Base-by-base conservation (phyloP, 2,329 filamentous ascomycete species). In the Fonsecaea multimorphosa region DNA sequence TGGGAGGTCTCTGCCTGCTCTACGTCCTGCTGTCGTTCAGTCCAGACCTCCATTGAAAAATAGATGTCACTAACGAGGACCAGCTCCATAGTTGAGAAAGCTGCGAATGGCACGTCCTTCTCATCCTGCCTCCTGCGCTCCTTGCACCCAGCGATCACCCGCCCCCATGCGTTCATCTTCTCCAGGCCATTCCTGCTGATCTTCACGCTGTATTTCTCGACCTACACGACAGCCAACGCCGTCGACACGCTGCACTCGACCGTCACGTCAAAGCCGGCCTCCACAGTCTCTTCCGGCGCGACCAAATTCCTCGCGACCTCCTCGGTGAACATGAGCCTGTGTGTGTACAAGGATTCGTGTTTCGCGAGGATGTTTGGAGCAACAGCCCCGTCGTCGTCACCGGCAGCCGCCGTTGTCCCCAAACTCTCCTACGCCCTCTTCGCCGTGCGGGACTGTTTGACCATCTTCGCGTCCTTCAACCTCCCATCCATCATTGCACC, bases 391-490 rank as follows among this genome's bases (percentile, higher is more conserved):
- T 27, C 64, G 22, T 58, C 74, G 22, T 22, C 61, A 16, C 51
- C 74, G 14, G 66, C 29, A 72, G 83, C 75, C 73, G 82, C 93
- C 0, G 76, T 78, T 0, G 76, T 78, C 19, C 88, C 91, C 0
- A 77, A 87, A 16, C 81, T 89, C 0, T 89, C 87, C n/a, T 93
- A 91, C 78, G 81, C 84, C 1, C 85, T 96, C 58, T 94, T 96
- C 80, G 87, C 91, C 1, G 75, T 89, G 52, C 87, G 92, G 72
- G 93, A 96, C 80, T 91, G 89, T 77, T 78, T 96, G 68, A 96
- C 93, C 66, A 92, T 96, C 73, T 94, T 96, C 74, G 92, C 92
- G 3, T 91, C 88, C 12, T 98, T 97, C 84, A 97, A 97, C 76
- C 81, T 97, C 1, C 94, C 94, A 0, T 86, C 91, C 0, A 74